Evolutionary conservation across 495 filamentous ascomycete species (phyloP), one percentile per base, ranked within the genome.

Genomic region (Rostrohypoxylon terebratum): DNA sequence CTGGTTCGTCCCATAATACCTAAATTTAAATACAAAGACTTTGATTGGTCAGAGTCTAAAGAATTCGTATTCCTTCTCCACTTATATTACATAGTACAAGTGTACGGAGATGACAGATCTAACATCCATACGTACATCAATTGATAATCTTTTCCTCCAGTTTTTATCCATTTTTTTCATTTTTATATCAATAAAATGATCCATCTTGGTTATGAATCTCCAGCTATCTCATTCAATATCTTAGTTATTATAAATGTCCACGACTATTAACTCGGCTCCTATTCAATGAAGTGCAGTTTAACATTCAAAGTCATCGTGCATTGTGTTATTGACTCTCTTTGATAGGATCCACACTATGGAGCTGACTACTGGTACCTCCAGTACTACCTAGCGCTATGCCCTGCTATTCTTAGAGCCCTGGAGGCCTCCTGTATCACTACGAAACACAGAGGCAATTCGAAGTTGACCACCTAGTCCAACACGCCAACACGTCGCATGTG

Each of bases 21-120:
- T 63, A 50, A 51, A 63, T 48, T 63, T 45, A 59, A 66, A 66
- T 58, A 25, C 10, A n/a, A 31, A 4, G 14, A 44, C 18, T 31
- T 5, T 59, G 16, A 63, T 63, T 63, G 59, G 59, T 9, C 5
- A n/a, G n/a, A n/a, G 1, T 13, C 11, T 4, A 9, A 5, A 31
- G 21, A 23, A 53, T 31, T 53, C 48, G 48, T 53, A 53, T 53
- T 53, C 21, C 0, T 0, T 14, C 4, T 2, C 48, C 48, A 53
- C 48, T 53, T 31, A 28, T 50, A n/a, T n/a, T n/a, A n/a, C n/a
- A n/a, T n/a, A n/a, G n/a, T n/a, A 50, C 20, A 25, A 25, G 13
- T 50, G 21, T 25, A 7, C 23, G 23, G 21, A n/a, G 23, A 31
- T 25, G 42, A 53, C 7, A 53, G 48, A 53, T 53, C 48, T 53